These are phyloP conservation scores for Talaromyces pinophilus DNA, from an alignment of 2,329 filamentous ascomycete species.

Conservation along the genomic window DNA sequence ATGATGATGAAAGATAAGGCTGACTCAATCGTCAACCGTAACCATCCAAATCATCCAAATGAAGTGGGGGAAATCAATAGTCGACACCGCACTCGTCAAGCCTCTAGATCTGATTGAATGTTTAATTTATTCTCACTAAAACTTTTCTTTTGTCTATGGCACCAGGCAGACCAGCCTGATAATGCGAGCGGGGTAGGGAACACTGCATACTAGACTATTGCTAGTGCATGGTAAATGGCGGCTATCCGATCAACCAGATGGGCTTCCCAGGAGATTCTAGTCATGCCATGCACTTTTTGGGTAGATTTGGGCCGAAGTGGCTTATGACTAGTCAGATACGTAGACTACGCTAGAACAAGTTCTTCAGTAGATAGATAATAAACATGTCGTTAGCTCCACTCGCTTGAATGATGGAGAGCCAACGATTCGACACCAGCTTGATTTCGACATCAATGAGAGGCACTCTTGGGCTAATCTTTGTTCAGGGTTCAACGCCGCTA, in stretches of 20 bases:
- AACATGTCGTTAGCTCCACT: neutral
- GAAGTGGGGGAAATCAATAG: conserved; percentile 9
- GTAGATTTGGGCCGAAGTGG: conserved; percentile 1
- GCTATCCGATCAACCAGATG: conserved; percentile 15
- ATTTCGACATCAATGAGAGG: neutral
- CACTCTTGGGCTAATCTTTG: neutral
- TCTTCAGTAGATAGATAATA: neutral
- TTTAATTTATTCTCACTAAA: neutral
- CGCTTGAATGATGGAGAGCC: neutral
- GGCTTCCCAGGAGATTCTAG: neutral
- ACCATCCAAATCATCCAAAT: neutral
- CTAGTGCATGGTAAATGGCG: conserved; percentile 3
- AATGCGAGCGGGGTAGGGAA: conserved; percentile 8
- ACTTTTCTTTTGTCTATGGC: neutral
- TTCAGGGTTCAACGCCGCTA: neutral
- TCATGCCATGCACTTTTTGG: conserved; percentile 4
- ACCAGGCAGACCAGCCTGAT: neutral
- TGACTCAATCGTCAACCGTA: neutral
- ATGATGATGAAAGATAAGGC: neutral
- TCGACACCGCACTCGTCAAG: conserved; percentile 8
- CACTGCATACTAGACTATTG: neutral
- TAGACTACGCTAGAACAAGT: neutral
- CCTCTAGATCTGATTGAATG: conserved; percentile 9
- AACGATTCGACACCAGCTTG: neutral
- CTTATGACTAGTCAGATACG: neutral